Conservation (phyloP, 2,329 filamentous ascomycete species). For the Penicillium sp. region DNA sequence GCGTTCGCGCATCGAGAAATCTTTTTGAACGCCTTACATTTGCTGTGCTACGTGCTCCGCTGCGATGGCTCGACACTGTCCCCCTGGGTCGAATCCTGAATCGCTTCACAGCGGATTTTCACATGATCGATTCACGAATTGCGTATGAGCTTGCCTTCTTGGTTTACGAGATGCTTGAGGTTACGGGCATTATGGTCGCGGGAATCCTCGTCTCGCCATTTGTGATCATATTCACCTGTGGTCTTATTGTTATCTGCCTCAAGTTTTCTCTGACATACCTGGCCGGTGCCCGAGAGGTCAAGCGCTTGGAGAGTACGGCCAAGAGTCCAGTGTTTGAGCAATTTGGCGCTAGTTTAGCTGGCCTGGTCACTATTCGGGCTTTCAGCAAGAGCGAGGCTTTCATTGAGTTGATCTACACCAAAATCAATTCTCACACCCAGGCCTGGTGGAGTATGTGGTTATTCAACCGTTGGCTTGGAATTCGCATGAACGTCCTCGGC, state of each 20-base stretch:
- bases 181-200: slow-evolving; percentile 65
- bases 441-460: slow-evolving; percentile 67
- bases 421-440: slow-evolving; percentile 65
- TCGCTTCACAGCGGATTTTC: slow-evolving; percentile 74
- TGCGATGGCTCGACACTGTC: slow-evolving; percentile 78
- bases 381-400: slow-evolving; percentile 68
- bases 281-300: slow-evolving; percentile 68
- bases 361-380: slow-evolving; percentile 71
- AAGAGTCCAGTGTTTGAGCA: slow-evolving; percentile 80
- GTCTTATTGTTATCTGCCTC: slow-evolving; percentile 58
- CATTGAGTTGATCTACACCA: slow-evolving; percentile 64
- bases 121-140: slow-evolving; percentile 66
- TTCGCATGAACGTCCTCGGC: slow-evolving; percentile 68
- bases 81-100: slow-evolving; percentile 74
- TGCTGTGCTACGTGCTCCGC: slow-evolving; percentile 66
- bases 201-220: slow-evolving; percentile 55
- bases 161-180: slow-evolving; percentile 57
- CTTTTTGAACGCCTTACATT: slow-evolving; percentile 68
- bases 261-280: slow-evolving; percentile 56
- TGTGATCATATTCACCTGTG: slow-evolving; percentile 60
- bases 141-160: slow-evolving; percentile 62
- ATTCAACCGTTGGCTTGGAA: slow-evolving; percentile 74
- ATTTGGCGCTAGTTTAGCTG: slow-evolving; percentile 69
- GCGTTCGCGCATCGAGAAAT: slow-evolving; percentile 64
- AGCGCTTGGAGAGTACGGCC: slow-evolving; percentile 71